phyloP scores from a whole-genome alignment of 1,139 yeast species.

The Debaryomycetaceae sp. region DNA sequence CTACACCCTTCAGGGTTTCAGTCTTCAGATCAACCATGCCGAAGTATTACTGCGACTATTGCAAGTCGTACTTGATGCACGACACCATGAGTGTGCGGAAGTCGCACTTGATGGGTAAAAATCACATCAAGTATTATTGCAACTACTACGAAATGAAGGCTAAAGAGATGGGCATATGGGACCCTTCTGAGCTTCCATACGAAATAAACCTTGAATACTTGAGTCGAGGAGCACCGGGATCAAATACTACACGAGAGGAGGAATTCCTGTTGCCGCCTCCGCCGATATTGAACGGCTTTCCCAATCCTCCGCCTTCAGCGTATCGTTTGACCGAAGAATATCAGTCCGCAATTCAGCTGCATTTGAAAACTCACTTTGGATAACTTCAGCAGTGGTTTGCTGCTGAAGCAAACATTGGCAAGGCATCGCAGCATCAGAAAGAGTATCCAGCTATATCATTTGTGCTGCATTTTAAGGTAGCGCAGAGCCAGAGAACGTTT shows the following conservation, averaged over 20 bases:
- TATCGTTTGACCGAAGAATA: slow-evolving; percentile 20
- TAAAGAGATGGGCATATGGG: slow-evolving; percentile 46
- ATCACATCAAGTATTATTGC: slow-evolving; percentile 72
- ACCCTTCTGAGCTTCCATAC: slow-evolving; percentile 35
- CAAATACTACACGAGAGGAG: slow-evolving; percentile 6
- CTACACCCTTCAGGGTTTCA: neutral
- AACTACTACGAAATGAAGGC: slow-evolving; percentile 70
- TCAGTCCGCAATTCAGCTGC: slow-evolving; percentile 15
- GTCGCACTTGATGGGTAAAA: slow-evolving; percentile 76
- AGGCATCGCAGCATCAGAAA: no score
- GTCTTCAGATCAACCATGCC: slow-evolving; percentile 30
- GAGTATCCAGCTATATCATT: no score
- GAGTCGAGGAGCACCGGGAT: slow-evolving; percentile 47
- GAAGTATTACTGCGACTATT: slow-evolving; percentile 80
- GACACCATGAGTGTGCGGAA: slow-evolving; percentile 85
- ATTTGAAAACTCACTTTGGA: no score
- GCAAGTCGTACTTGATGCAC: slow-evolving; percentile 82
- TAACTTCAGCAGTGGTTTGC: no score
- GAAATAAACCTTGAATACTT: slow-evolving; percentile 37
- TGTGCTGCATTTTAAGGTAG: no score
- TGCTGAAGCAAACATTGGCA: no score
- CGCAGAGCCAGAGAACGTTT: no score
- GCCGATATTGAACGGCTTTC: slow-evolving; percentile 24
- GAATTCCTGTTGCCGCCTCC: slow-evolving; percentile 35
- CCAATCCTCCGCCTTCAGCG: slow-evolving; percentile 36